These are phyloP conservation scores for Chalciporus piperatus DNA, from an alignment of 768 basidiomycete genomes.

Conservation along the genomic window DNA sequence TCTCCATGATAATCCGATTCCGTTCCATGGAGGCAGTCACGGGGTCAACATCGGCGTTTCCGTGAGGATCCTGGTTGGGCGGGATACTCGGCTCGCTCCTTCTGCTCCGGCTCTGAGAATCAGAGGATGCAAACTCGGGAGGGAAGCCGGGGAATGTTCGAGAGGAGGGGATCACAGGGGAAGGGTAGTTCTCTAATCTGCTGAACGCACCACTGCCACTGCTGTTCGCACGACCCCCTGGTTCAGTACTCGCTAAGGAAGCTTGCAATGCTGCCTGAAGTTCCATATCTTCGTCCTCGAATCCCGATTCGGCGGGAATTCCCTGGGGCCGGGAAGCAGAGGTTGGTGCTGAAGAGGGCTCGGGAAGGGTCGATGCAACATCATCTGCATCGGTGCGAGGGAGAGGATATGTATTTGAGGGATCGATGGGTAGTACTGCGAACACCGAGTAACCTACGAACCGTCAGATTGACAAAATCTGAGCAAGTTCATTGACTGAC, in stretches of 20 bases:
- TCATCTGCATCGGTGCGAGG: constrained; percentile 71
- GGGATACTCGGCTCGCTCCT: constrained; percentile 17
- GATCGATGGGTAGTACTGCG: constrained; percentile 64
- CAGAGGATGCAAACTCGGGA: constrained; percentile 2
- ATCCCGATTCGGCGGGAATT: constrained; percentile 26
- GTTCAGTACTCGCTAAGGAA: constrained; percentile 47
- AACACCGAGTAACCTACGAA: constrained; percentile 78
- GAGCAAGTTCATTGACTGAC: constrained; percentile 36
- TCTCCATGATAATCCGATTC: constrained; percentile 57
- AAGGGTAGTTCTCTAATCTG: constrained; percentile 14
- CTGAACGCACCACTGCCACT: constrained; percentile 8
- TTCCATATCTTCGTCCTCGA: constrained; percentile 85
- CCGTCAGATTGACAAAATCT: constrained; percentile 6
- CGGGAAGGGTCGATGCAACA: constrained; percentile 61
- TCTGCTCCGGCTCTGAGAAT: constrained; percentile 16
- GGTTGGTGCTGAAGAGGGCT: constrained; percentile 40
- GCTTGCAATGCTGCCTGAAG: constrained; percentile 87
- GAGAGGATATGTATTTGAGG: constrained; percentile 47
- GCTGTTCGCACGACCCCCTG: constrained; percentile 1
- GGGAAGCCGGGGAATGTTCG: constrained; percentile 27
- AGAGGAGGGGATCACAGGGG: constrained; percentile 27
- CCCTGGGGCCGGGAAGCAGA: constrained; percentile 10
- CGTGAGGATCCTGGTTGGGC: constrained; percentile 30
- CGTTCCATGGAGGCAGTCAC: constrained; percentile 67
- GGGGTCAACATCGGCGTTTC: constrained; percentile 44